Conservation (phyloP, 192 early-diverging fungal genomes). For the Chytriomyces sp. region DNA sequence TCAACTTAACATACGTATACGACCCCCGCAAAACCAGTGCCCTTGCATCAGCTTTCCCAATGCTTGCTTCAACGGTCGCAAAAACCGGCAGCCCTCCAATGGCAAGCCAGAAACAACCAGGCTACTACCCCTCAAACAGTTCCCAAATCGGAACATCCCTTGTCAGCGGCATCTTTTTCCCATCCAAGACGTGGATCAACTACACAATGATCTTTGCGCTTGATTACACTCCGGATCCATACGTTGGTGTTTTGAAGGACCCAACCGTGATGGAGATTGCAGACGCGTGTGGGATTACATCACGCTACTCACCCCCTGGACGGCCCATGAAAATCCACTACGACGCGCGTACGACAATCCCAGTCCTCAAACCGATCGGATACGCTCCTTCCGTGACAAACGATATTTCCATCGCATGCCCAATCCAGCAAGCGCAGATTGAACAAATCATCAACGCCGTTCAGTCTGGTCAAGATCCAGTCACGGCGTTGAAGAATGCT, state of each 20-base stretch:
- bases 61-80: background rate
- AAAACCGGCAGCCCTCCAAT: background rate
- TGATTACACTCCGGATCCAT: constrained; percentile 33
- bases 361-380: constrained; percentile 24
- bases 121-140: constrained; percentile 4
- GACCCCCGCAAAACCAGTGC: background rate
- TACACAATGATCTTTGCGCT: constrained; percentile 35
- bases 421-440: constrained; percentile 18
- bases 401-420: constrained; percentile 29
- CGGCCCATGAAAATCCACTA: constrained; percentile 33
- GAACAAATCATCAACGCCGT: constrained; percentile 7
- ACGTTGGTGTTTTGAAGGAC: constrained; percentile 31
- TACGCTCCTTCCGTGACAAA: constrained; percentile 29
- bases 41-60: background rate
- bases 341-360: constrained; percentile 7
- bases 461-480: constrained; percentile 1
- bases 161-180: constrained; percentile 16
- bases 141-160: constrained; percentile 28
- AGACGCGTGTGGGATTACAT: constrained; percentile 33
- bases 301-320: background rate
- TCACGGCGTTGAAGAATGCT: constrained; percentile 8
- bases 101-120: background rate
- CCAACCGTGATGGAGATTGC: constrained; percentile 31
- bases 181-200: constrained; percentile 28
- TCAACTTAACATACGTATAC: constrained; percentile 12